Percentiles rank a stretch among this genome's conserved stretches.
These are phyloP conservation scores for Botrytis cinerea DNA, from an alignment of 2,329 filamentous ascomycete genomes.

Conservation along the genomic window DNA sequence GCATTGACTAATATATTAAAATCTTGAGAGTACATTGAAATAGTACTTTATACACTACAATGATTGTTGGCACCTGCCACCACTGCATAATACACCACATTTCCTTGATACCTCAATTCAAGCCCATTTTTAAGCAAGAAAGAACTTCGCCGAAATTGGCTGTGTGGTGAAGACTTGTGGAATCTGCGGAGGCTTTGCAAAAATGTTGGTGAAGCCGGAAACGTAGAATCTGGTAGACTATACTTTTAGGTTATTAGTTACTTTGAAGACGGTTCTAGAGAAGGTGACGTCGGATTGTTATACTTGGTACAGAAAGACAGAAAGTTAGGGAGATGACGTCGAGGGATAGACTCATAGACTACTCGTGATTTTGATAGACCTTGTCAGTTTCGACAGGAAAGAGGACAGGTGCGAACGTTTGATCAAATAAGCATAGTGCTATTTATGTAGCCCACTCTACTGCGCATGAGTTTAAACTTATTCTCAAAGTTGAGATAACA, in stretches of 20 bases:
- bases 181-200: not conserved
- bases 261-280: not conserved
- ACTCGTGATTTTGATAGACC: not conserved
- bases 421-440: not conserved
- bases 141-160: not conserved
- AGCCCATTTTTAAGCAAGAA: not conserved
- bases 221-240: not conserved
- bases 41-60: not conserved
- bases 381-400: not conserved
- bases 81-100: not conserved
- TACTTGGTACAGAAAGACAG: not conserved
- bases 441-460: not conserved
- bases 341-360: not conserved
- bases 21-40: not conserved
- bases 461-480: not conserved
- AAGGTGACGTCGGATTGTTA: not conserved
- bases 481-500: not conserved
- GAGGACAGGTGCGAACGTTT: not conserved
- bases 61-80: not conserved
- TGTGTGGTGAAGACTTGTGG: not conserved
- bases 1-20: not conserved
- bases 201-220: not conserved
- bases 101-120: not conserved
- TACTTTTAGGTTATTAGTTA: not conserved
- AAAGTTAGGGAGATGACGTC: not conserved